phyloP scores from a whole-genome alignment of 192 early-diverging fungal species.

The Coemansia interrupta region DNA sequence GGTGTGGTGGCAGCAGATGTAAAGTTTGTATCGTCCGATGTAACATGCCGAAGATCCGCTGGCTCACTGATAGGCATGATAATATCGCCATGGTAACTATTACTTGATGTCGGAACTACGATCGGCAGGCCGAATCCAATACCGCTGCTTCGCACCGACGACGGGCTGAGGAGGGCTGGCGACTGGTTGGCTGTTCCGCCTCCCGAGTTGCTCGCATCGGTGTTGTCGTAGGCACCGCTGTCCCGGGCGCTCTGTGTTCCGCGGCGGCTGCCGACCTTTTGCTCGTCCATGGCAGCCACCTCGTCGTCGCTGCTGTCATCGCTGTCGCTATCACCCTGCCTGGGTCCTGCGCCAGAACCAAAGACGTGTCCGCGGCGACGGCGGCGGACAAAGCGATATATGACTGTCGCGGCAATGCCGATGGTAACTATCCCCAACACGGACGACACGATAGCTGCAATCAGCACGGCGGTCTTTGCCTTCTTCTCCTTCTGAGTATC shows the following conservation, averaged over 20 bases:
- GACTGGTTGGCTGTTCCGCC: conserved; percentile 3
- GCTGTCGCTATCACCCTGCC: conserved; percentile 7
- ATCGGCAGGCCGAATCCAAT: conserved; percentile 4
- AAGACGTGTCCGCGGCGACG: conserved; percentile 5
- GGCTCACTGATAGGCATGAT: not conserved
- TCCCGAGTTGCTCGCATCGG: not conserved
- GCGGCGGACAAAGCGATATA: conserved; percentile 41
- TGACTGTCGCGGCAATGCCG: conserved; percentile 43
- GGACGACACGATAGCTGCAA: conserved; percentile 50
- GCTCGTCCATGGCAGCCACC: not conserved
- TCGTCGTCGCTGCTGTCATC: conserved; percentile 11
- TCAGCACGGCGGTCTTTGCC: conserved; percentile 43
- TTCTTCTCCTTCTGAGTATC: conserved; percentile 18
- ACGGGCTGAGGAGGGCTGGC: not conserved
- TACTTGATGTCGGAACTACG: not conserved
- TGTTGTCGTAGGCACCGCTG: conserved; percentile 2
- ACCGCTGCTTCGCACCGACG: conserved; percentile 1
- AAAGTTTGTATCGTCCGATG: not conserved
- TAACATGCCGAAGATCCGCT: not conserved
- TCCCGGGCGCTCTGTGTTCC: not conserved
- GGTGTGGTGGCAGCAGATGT: conserved; percentile 22
- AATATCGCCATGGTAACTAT: not conserved
- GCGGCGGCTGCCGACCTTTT: conserved; percentile 3
- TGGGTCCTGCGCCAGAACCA: conserved; percentile 4
- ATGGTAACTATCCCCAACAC: conserved; percentile 47